phyloP scores from a whole-genome alignment of 352 stramenopile genomes.

The Hyaloperonospora brassicae region DNA sequence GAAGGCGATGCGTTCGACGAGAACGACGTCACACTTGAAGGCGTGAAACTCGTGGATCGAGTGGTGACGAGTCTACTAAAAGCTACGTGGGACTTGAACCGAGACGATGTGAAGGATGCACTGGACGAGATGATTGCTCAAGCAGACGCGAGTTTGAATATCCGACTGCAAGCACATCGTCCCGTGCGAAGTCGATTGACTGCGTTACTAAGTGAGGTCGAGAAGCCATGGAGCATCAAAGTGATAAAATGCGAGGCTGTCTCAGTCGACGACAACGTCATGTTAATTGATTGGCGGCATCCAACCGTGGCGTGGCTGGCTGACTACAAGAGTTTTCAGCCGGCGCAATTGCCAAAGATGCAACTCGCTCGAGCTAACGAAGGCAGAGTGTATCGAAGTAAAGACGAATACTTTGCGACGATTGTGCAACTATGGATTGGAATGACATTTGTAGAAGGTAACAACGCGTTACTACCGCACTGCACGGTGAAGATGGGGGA shows the following conservation, averaged over 20 bases:
- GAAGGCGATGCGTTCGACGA: conserved; percentile 26
- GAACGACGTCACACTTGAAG: conserved; percentile 30
- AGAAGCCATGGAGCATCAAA: conserved; percentile 67
- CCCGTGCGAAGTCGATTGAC: conserved; percentile 33
- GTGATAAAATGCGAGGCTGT: conserved; percentile 12
- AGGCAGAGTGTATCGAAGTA: conserved; percentile 58
- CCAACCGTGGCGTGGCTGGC: conserved; percentile 66
- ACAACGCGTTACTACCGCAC: conserved; percentile 70
- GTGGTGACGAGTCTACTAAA: conserved; percentile 43
- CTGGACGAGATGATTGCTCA: conserved; percentile 54
- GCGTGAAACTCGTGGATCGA: conserved; percentile 36
- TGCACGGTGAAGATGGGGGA: conserved; percentile 48
- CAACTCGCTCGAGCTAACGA: conserved; percentile 33
- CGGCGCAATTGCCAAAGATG: conserved; percentile 58
- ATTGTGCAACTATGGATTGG: conserved; percentile 73
- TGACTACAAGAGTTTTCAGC: conserved; percentile 65
- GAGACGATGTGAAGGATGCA: conserved; percentile 43
- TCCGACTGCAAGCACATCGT: conserved; percentile 43
- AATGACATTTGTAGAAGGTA: conserved; percentile 85
- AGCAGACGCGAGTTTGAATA: conserved; percentile 35
- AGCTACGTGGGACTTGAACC: conserved; percentile 59
- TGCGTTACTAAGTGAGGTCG: conserved; percentile 48
- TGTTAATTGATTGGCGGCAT: conserved; percentile 40
- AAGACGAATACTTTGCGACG: conserved; percentile 70
- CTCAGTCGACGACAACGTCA: not conserved